Evolutionary conservation across 192 early-diverging fungal genomes (phyloP).

Genomic region (Backusella westeae): DNA sequence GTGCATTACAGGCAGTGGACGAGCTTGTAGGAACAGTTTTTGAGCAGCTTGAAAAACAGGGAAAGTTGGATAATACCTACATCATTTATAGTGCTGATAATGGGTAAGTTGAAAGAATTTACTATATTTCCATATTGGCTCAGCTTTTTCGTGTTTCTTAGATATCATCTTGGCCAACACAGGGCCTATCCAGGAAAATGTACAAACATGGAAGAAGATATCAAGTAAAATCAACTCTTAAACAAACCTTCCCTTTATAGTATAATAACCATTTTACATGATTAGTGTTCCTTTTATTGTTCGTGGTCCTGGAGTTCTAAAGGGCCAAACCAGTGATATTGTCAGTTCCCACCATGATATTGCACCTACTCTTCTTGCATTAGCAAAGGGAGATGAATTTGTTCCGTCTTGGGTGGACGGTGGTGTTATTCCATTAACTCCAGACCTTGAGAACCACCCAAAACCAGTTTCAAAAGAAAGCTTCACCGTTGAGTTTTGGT

Average conservation of each 20-base stretch:
- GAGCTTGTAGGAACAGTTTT: conserved; percentile 57
- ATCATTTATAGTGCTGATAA: conserved; percentile 67
- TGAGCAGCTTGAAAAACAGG: conserved; percentile 45
- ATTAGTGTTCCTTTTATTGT: conserved; percentile 52
- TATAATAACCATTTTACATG: too few relatives aligned
- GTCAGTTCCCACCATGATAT: conserved; percentile 58
- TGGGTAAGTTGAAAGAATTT: conserved; percentile 31
- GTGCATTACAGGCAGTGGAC: conserved; percentile 60
- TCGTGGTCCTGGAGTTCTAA: conserved; percentile 60
- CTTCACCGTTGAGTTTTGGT: conserved; percentile 56
- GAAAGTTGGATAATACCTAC: conserved; percentile 59
- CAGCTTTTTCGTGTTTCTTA: background rate
- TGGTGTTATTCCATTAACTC: conserved; percentile 51
- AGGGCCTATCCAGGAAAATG: conserved; percentile 61
- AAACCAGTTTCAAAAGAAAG: conserved; percentile 49
- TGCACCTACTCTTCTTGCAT: conserved; percentile 57
- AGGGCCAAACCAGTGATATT: conserved; percentile 37
- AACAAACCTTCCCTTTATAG: too few relatives aligned
- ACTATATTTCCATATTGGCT: background rate
- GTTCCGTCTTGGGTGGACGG: conserved; percentile 52
- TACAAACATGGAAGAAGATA: conserved; percentile 62
- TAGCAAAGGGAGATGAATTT: conserved; percentile 41
- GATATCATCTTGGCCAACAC: conserved; percentile 64
- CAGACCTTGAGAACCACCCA: conserved; percentile 35
- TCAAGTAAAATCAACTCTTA: conserved; percentile 36